Percentiles rank a stretch among this genome's conserved stretches.
phyloP scores from a whole-genome alignment of 257 asterid species.

The Gentiana dahurica region DNA sequence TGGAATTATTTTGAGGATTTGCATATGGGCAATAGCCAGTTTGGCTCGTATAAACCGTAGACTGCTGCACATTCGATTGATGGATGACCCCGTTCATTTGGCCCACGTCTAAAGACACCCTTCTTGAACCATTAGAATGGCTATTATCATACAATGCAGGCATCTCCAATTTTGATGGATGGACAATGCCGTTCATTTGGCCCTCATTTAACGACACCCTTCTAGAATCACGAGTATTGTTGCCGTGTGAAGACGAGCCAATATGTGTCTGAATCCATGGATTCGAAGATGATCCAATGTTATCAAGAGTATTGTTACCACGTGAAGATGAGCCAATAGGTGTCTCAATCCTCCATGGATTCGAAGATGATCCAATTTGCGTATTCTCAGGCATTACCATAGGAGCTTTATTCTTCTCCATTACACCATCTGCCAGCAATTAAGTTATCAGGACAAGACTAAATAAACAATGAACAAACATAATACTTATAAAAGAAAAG shows the following conservation, averaged over 20 bases:
- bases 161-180: slow-evolving; percentile 1
- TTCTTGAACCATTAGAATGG: too few relatives aligned
- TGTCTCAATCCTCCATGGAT: background rate
- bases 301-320: background rate
- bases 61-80: slow-evolving; percentile 54
- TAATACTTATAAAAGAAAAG: too few relatives aligned
- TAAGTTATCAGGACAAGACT: slow-evolving; percentile 27
- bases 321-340: too few relatives aligned
- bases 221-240: slow-evolving; percentile 30
- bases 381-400: slow-evolving; percentile 33
- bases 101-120: too few relatives aligned
- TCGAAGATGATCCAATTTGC: slow-evolving; percentile 24
- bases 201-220: slow-evolving; percentile 41
- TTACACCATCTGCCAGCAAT: slow-evolving; percentile 25
- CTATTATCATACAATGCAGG: too few relatives aligned
- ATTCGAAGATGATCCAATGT: slow-evolving; percentile 35
- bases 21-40: slow-evolving; percentile 43
- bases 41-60: slow-evolving; percentile 53
- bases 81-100: slow-evolving; percentile 37
- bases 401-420: slow-evolving; percentile 35
- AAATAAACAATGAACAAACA: background rate
- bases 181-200: slow-evolving; percentile 40
- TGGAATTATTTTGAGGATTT: slow-evolving; percentile 45
- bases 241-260: slow-evolving; percentile 28
- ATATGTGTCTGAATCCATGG: slow-evolving; percentile 34